Base-by-base conservation (phyloP, 2,329 filamentous ascomycete genomes). In the Trichoderma harzianum region DNA sequence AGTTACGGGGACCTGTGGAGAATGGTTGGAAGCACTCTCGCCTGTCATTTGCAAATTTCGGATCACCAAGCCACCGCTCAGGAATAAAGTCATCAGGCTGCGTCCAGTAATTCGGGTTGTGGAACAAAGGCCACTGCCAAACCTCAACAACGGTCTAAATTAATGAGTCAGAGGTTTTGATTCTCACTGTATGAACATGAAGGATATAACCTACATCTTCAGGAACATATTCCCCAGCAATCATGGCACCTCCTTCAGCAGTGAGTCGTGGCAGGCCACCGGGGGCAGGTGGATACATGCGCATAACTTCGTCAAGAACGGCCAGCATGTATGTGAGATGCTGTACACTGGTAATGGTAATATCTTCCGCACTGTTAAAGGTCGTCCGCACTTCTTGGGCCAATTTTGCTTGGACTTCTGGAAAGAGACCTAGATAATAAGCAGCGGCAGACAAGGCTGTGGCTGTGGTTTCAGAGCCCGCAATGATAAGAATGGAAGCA, bases 301-400 rank as follows among this genome's bases (percentile, higher is more conserved):
- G 80, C 21, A 87, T 77, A 0, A 82, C 83, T 74, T 88, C 86
- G 64, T 83, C 83, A 51, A 88, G 82, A 6, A 84, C 83, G 0
- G 86, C 86, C 73, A 85, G 83, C 8, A 89, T 79, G 72, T 86
- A 88, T 0, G 82, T 21, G 2, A 76, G 62, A 16, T 72, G 34
- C 16, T 73, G 55, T 7, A 75, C 72, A 3, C 62, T 72, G 7
- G 36, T 32, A 1, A 75, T 32, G 18, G 58, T 71, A 21, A 77
- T 75, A 3, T 76, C 74, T 0, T 73, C 58, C 7, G 70, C 70
- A 14, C 5, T 30, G 3, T 55, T 24, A 21, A 76, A 76, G 6
- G 57, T 28, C 2, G 69, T 61, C 8, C 75, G 72, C 3, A 77
- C 70, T 74, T 87, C 85, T 0, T 78, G 30, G 3, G 76, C 77